Base-by-base conservation (phyloP, 2,329 filamentous ascomycete genomes). In the Thyridium curvatum region DNA sequence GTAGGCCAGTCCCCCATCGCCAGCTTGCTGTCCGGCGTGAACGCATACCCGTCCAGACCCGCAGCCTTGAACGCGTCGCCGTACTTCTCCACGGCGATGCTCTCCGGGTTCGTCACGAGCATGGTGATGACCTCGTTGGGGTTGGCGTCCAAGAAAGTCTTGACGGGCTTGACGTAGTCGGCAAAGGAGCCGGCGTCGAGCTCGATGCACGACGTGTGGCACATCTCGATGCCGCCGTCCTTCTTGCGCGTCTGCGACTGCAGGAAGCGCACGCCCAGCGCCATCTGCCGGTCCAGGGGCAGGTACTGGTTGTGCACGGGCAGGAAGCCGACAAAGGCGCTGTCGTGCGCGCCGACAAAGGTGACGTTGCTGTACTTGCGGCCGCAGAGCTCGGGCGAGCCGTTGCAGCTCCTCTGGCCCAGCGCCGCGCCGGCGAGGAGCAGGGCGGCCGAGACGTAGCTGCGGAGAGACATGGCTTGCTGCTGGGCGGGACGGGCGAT, bases 1-100 rank as follows among this genome's bases (percentile, higher is more conserved):
- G 84, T 89, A 59, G 85, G 85, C 86, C 87, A 69, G 49, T 72
- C 71, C 37, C 72, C 52, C 28, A 69, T 50, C n/a, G 53, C 50
- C 32, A 72, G 47, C 18, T 54, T 52, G 5, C 41, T 48, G 8
- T 65, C 58, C 1, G 79, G 74, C 1, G 62, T 62, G 45, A 77
- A 86, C 9, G 72, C 74, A 47, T 78, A 73, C 15, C 68, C 49
- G 32, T 69, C 71, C 40, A 86, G 65, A 12, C 75, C 73, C 2
- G 75, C 70, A 3, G 65, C 55, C 34, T 66, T 59, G 50, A 83
- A 84, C 6, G 70, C 65, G 10, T 66, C 59, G 32, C 64, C 70
- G 28, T 82, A 75, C 29, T 77, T 67, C 13, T 66, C 58, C 30
- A 82, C 68, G 2, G 71, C 60, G 12, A 84, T 63, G n/a, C 46